Conservation (phyloP, 257 asterid genomes). For the Salvia splendens region DNA sequence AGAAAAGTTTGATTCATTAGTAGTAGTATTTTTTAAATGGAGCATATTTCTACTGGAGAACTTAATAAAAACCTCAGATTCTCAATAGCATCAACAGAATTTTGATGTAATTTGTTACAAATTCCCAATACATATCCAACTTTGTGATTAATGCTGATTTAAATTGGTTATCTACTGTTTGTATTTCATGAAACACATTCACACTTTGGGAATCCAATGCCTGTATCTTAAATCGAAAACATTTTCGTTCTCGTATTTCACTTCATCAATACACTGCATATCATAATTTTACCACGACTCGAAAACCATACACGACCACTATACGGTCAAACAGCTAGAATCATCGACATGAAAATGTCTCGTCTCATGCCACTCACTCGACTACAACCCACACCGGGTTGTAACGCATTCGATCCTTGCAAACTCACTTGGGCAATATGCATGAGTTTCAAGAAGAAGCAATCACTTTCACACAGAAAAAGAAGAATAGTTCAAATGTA, state of each 20-base stretch:
- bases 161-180: not conserved
- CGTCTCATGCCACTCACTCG: constrained; percentile 3
- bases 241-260: not conserved
- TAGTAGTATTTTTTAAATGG: too few relatives aligned
- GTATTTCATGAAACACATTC: not conserved
- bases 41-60: too few relatives aligned
- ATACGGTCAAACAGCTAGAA: not conserved
- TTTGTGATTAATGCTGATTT: constrained; percentile 6
- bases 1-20: too few relatives aligned
- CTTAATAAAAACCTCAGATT: too few relatives aligned
- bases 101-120: not conserved
- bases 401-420: too few relatives aligned
- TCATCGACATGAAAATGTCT: not conserved
- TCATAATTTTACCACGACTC: not conserved
- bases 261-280: not conserved
- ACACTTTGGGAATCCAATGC: not conserved
- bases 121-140: not conserved
- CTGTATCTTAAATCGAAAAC: not conserved
- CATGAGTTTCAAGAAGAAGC: not conserved
- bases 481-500: not conserved
- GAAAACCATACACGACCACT: not conserved
- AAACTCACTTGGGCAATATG: too few relatives aligned
- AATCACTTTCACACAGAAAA: not conserved
- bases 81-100: too few relatives aligned
- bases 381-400: not conserved